Evolutionary conservation across 169 alveolate species (phyloP).

Genomic region (Plasmodium ovale): DNA sequence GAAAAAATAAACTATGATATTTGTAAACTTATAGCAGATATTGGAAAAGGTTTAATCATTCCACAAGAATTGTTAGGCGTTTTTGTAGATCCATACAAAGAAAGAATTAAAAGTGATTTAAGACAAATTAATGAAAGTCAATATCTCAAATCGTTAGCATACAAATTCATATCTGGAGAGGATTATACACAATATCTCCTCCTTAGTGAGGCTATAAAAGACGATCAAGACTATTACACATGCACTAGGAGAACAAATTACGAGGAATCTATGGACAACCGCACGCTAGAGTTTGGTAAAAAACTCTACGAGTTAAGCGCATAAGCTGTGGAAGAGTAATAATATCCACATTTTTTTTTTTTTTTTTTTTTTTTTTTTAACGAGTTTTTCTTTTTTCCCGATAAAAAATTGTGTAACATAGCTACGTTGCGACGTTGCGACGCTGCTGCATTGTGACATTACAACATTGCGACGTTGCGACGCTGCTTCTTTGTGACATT

Average conservation of each 20-base stretch:
- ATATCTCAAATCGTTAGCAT: slow-evolving; percentile 40
- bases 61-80: slow-evolving; percentile 69
- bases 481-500: not conserved
- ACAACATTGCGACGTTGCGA: not conserved
- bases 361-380: not conserved
- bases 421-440: too few species aligned
- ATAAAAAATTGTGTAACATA: too few species aligned
- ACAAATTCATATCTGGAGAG: slow-evolving; percentile 65
- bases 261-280: slow-evolving; percentile 51
- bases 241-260: slow-evolving; percentile 17
- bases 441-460: not conserved
- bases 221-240: slow-evolving; percentile 41
- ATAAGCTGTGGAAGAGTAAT: not conserved
- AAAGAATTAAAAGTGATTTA: slow-evolving; percentile 56
- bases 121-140: slow-evolving; percentile 73
- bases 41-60: slow-evolving; percentile 55
- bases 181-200: slow-evolving; percentile 58
- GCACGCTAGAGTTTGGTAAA: slow-evolving; percentile 54
- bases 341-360: too few species aligned
- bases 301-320: slow-evolving; percentile 63
- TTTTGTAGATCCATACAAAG: slow-evolving; percentile 72
- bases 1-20: slow-evolving; percentile 89
- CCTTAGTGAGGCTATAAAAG: slow-evolving; percentile 37
- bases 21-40: slow-evolving; percentile 58
- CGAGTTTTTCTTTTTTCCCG: not conserved